phyloP scores from a whole-genome alignment of 805 yeast genomes.

The Wickerhamomyces hampshirensis region DNA sequence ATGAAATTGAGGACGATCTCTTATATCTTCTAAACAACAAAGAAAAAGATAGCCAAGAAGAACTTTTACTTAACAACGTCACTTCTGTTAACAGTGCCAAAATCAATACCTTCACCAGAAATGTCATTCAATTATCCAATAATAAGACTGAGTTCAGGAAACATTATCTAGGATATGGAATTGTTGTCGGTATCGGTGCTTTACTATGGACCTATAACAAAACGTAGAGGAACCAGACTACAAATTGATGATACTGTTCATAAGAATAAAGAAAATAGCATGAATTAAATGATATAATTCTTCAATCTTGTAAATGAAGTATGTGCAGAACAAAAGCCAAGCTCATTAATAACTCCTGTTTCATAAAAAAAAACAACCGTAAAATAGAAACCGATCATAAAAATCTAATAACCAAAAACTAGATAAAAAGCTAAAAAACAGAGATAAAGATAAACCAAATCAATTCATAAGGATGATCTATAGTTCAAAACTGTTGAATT shows the following conservation, averaged over 20 bases:
- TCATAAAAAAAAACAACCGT: background rate
- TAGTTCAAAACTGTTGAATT: no score
- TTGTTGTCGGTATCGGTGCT: conserved; percentile 3
- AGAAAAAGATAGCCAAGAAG: background rate
- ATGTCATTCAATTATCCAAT: conserved; percentile 9
- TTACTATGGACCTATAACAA: conserved; percentile 3
- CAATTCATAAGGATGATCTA: background rate
- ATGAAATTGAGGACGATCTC: conserved; percentile 47
- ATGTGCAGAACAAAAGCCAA: conserved; percentile 1
- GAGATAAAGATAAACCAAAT: background rate
- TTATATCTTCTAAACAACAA: conserved; percentile 15
- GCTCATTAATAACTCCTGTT: background rate
- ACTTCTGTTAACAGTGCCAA: conserved; percentile 10
- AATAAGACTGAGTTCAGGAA: background rate
- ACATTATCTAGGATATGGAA: conserved; percentile 5
- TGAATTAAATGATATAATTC: no score
- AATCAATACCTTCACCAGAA: conserved; percentile 16
- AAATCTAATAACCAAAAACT: background rate
- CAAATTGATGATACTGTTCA: no score
- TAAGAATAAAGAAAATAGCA: no score
- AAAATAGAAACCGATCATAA: conserved; percentile 1
- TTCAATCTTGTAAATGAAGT: no score
- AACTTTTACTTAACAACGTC: background rate
- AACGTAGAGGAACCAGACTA: no score
- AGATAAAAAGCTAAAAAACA: background rate